phyloP scores from a whole-genome alignment of 2,329 filamentous ascomycete genomes.

The Ophiocordyceps polyrhachis-furcata region DNA sequence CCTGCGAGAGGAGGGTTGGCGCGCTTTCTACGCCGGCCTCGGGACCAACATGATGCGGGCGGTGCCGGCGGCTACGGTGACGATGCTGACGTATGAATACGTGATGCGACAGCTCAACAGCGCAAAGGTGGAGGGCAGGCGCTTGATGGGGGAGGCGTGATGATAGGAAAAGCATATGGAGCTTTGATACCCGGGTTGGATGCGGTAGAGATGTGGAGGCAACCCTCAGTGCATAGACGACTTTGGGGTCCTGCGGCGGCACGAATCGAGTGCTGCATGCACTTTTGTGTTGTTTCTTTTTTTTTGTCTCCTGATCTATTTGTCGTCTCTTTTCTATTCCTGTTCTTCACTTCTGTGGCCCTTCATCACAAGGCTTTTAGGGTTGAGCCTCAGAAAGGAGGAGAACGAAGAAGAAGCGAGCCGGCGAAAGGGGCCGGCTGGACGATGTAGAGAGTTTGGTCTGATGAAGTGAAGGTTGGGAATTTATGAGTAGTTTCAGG shows the following conservation, averaged over 20 bases:
- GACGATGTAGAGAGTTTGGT: too few species aligned
- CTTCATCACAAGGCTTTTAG: not conserved
- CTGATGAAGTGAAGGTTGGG: too few species aligned
- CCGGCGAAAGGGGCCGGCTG: not conserved
- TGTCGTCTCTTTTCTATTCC: not conserved
- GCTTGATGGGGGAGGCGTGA: constrained; percentile 8
- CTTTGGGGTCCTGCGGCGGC: constrained; percentile 2
- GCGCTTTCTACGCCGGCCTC: constrained; percentile 91
- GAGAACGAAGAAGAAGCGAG: not conserved
- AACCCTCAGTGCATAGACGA: constrained; percentile 13
- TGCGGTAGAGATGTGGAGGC: constrained; percentile 5
- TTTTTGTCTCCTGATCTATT: not conserved
- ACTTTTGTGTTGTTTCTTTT: not conserved
- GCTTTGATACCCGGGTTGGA: constrained; percentile 15
- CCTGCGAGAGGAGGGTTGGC: constrained; percentile 79
- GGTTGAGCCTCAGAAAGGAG: not conserved
- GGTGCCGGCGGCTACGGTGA: constrained; percentile 87
- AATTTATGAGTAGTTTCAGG: too few species aligned
- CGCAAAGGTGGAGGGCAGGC: constrained; percentile 19
- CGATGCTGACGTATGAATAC: constrained; percentile 92
- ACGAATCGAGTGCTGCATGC: not conserved
- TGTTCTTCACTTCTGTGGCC: too few species aligned
- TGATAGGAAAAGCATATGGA: not conserved
- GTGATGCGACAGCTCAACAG: constrained; percentile 34
- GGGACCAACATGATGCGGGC: constrained; percentile 96